These are phyloP conservation scores for Marasmius fiardii DNA, from an alignment of 1,284 basidiomycete genomes.

Conservation along the genomic window DNA sequence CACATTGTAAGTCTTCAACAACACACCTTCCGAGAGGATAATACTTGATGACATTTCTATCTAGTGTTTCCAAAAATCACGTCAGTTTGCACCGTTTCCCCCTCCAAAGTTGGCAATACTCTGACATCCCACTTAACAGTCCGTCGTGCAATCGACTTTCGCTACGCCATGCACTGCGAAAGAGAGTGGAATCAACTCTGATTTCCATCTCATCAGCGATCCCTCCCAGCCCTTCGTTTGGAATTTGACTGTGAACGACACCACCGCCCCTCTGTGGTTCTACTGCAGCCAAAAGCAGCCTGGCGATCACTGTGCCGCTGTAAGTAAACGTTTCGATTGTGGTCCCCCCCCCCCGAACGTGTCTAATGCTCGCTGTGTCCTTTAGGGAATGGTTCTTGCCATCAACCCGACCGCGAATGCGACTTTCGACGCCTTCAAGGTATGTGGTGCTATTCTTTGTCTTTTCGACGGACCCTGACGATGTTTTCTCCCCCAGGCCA, in stretches of 20 bases:
- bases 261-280: constrained; percentile 47
- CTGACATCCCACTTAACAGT: constrained; percentile 24
- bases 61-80: constrained; percentile 36
- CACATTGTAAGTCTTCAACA: constrained; percentile 37
- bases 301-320: constrained; percentile 2
- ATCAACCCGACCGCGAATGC: constrained; percentile 43
- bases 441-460: constrained; percentile 24
- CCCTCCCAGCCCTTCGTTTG: constrained; percentile 26
- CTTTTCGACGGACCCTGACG: no score
- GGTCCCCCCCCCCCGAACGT: background rate
- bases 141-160: constrained; percentile 60
- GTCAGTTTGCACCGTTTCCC: constrained; percentile 22
- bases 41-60: background rate
- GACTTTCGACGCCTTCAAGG: constrained; percentile 43
- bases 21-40: background rate
- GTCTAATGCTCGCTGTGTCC: background rate
- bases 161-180: constrained; percentile 34
- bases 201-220: constrained; percentile 32
- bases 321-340: no score
- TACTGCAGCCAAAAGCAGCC: constrained; percentile 42
- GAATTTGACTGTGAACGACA: constrained; percentile 22
- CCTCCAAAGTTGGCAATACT: background rate
- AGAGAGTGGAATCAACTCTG: constrained; percentile 38
- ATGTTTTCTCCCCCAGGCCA: no score
- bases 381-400: constrained; percentile 53